Conservation (phyloP, 768 basidiomycete species). For the Kwoniella sp. region DNA sequence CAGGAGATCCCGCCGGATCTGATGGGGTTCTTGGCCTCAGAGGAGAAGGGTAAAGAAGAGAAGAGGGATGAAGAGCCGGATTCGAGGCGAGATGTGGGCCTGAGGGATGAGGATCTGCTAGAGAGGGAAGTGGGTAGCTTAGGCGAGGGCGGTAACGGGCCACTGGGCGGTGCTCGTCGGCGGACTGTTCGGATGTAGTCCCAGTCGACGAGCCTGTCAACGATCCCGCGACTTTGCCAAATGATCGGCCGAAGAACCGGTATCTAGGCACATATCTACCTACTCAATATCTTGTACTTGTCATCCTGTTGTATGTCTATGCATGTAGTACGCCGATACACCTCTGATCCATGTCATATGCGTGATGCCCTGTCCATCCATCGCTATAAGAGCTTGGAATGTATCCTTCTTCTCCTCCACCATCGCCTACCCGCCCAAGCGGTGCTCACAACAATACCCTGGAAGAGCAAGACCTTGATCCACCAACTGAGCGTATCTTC, state of each 20-base stretch:
- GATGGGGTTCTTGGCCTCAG: slow-evolving; percentile 64
- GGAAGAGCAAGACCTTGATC: slow-evolving; percentile 5
- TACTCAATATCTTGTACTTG: no score
- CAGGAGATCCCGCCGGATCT: slow-evolving; percentile 93
- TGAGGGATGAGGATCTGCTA: slow-evolving; percentile 3
- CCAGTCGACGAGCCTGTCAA: no score
- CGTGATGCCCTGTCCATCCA: neutral
- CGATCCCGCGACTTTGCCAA: no score
- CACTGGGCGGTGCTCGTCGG: slow-evolving; percentile 3
- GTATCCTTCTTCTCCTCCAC: slow-evolving; percentile 14
- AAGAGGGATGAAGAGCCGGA: slow-evolving; percentile 58
- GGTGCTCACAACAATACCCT: slow-evolving; percentile 5
- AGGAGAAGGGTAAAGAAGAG: slow-evolving; percentile 65
- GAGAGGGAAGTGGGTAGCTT: slow-evolving; percentile 7
- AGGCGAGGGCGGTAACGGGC: slow-evolving; percentile 2
- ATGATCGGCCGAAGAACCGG: no score
- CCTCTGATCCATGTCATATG: no score
- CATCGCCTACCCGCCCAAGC: slow-evolving; percentile 4
- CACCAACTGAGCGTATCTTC: neutral
- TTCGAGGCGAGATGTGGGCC: neutral
- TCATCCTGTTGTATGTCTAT: no score
- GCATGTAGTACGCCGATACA: no score
- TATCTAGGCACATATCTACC: no score
- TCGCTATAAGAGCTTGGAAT: slow-evolving; percentile 9
- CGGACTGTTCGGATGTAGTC: slow-evolving; percentile 1